These are phyloP conservation scores for Lactarius evosmus DNA, from an alignment of 768 basidiomycete species.

Conservation along the genomic window DNA sequence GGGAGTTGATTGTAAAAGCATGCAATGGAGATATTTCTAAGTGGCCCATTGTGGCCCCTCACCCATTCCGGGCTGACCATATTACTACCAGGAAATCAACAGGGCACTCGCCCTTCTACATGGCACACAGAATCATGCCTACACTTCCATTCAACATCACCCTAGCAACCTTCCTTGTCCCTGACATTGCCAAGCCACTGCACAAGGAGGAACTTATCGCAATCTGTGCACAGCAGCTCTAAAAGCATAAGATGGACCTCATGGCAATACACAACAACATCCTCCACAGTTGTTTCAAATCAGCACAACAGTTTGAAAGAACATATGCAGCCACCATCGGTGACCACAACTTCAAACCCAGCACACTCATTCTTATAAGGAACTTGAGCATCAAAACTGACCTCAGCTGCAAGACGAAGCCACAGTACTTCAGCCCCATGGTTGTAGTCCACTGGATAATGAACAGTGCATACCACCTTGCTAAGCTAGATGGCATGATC, in stretches of 20 bases:
- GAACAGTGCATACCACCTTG: conserved; percentile 26
- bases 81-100: conserved; percentile 33
- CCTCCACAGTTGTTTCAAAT: not conserved
- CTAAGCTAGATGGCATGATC: conserved; percentile 28
- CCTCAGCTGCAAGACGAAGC: conserved; percentile 29
- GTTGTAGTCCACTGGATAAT: conserved; percentile 25
- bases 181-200: not conserved
- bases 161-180: too few species aligned
- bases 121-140: conserved; percentile 26
- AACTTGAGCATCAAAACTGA: conserved; percentile 30
- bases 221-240: conserved; percentile 16
- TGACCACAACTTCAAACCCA: conserved; percentile 30
- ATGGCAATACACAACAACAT: not conserved
- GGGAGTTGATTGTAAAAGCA: conserved; percentile 38
- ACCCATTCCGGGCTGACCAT: conserved; percentile 39
- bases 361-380: conserved; percentile 30
- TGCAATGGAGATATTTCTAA: conserved; percentile 33
- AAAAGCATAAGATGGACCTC: conserved; percentile 18
- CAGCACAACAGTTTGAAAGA: conserved; percentile 10
- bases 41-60: conserved; percentile 34
- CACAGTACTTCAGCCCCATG: conserved; percentile 29
- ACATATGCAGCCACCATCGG: conserved; percentile 23
- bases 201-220: conserved; percentile 24
- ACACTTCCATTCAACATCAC: conserved; percentile 30
- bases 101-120: conserved; percentile 36